Conservation (phyloP, 306 rosid genomes). For the Cotoneaster glaucophyllus region DNA sequence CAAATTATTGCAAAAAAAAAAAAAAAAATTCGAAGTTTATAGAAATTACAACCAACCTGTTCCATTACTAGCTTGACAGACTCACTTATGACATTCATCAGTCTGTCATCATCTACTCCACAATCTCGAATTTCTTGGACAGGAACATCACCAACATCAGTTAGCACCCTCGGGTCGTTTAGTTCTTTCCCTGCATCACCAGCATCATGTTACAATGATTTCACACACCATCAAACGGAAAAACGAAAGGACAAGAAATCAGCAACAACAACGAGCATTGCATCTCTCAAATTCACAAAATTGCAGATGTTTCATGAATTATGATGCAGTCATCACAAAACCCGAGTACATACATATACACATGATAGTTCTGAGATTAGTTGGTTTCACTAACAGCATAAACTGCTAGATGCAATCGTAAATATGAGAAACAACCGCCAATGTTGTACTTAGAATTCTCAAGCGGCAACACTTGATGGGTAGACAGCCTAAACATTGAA, state of each 20-base stretch:
- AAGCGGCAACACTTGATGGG: background rate
- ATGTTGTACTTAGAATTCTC: background rate
- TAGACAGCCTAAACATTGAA: background rate
- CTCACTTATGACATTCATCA: constrained; percentile 89
- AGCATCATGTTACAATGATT: constrained; percentile 9
- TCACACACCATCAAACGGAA: background rate
- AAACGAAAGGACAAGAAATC: background rate
- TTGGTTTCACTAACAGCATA: background rate
- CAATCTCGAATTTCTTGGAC: constrained; percentile 95
- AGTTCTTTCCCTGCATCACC: constrained; percentile 65
- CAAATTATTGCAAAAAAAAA: no score
- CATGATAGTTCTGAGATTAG: background rate
- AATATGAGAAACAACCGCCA: background rate
- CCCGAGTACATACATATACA: background rate
- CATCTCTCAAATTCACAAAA: background rate
- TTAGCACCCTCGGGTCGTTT: constrained; percentile 73
- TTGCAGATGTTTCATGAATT: background rate
- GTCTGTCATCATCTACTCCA: constrained; percentile 70
- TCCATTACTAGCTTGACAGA: constrained; percentile 95
- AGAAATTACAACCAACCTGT: constrained; percentile 39
- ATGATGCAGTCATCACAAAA: background rate
- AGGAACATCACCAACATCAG: constrained; percentile 95
- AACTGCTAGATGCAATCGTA: background rate
- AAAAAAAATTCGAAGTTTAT: background rate
- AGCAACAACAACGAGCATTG: background rate